Base-by-base conservation (phyloP, 2,329 filamentous ascomycete genomes). In the Monosporascus cannonballus region DNA sequence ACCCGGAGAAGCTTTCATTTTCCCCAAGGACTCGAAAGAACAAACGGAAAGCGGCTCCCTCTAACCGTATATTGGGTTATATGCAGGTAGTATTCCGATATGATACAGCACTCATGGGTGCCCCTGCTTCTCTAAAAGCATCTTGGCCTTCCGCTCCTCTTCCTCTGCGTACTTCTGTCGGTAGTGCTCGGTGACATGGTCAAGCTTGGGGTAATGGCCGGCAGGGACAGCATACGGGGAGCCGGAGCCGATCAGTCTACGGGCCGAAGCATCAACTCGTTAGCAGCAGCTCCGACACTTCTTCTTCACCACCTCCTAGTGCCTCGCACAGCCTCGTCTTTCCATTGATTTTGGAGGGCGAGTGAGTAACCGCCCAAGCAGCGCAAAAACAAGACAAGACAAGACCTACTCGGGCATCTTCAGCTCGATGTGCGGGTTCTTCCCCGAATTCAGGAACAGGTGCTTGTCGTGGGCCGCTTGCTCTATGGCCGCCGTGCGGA, bases 381-480 rank as follows among this genome's bases (percentile, higher is more conserved):
- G 4, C 3, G 30, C 44, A 45, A 27, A 4, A 42, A 18, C 5
- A 34, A 14, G 14, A 25, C 48, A 37, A 46, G 48, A 47, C n/a
- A 14, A 54, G 18, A 77, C 79, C 56, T 74, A 84, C 81, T 84
- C 81, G 45, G 80, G 80, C 58, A 69, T 81, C 59, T 75, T 74
- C 59, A 83, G 72, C 56, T 83, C 78, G 59, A 79, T 69, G 59
- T 73, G 73, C 57, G 63, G 65, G 65, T 73, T 73, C 64, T 72
- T 73, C 60, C 69, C 67, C 51, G 67, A 69, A 60, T 76, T 71
- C 60, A 73, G 66, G 59, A 83, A 76, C 49, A 84, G 71, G 59
- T 81, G 77, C 63, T 75, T 78, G 70, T 84, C 80, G 64, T 73
- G 77, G 44, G 77, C 77, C 45, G 80, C 80, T 71, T 83, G 78